Base-by-base conservation (phyloP, 257 asterid species). In the Thymus mandschuricus region DNA sequence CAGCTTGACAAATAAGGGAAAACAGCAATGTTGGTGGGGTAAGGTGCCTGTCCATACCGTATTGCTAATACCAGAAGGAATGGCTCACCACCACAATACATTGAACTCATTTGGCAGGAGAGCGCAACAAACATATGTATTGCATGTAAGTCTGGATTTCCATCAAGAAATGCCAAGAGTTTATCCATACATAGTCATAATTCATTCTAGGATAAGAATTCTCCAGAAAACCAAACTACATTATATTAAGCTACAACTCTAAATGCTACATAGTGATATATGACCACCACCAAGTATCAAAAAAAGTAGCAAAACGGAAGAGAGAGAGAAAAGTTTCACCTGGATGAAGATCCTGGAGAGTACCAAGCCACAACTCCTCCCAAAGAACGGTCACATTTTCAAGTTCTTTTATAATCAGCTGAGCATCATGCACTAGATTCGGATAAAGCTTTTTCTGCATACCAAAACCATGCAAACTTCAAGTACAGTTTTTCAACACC, bases 351-450 rank as follows among this genome's bases (percentile, higher is more conserved):
- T 91, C 99, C 79, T 95, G 99, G 80, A 95, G 97, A 28, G 99
- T 95, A 78, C 96, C 96, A 72, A 95, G 92, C 99, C 99, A 95
- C 79, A 95, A 72, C 77, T 95, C 99, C 85, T 92, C 99, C 99
- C 99, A 95, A 72, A 95, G 98, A 73, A 95, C 96, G 60, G 99
- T 88, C 68, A 95, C 93, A 78, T 86, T 88, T 80, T 89, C 97
- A 77, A 95, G 98, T 83, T 92, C 98, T 80, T 83, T 89, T 81
- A 89, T 95, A 86, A 92, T 89, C 90, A 95, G 85, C 82, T 85
- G 95, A 77, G 91, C 88, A 84, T 92, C 99, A 72, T 88, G 93
- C 61, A 95, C 95, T 82, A 95, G 83, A 54, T 81, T 87, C 75
- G 98, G 98, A 80, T 91, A 89, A 75, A 88, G 88, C 84, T 75